Base-by-base conservation (phyloP, 176 grass and related monocot species). In the Olyra latifolia region DNA sequence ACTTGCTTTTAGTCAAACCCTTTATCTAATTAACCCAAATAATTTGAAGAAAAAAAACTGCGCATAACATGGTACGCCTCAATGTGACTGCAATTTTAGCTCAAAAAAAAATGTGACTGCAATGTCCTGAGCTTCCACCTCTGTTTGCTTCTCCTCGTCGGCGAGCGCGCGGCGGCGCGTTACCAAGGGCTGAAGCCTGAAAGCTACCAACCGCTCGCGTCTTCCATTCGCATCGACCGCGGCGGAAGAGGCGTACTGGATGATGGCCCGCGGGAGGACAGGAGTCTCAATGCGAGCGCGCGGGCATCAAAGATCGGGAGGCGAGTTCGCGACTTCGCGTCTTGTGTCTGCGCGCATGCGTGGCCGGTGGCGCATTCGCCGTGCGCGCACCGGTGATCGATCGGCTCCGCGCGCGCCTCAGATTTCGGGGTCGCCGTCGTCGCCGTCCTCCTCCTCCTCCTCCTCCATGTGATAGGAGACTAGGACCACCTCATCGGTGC, bases 401-500 rank as follows among this genome's bases (percentile, higher is more conserved):
- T n/a, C n/a, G n/a, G n/a, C n/a, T n/a, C n/a, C n/a, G n/a, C 32
- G 61, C 15, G 80, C 16, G 47, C 24, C 53, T 30, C 63, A 62
- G 19, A 59, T 53, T 70, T 54, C 23, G 53, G 27, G 48, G 25
- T 61, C 16, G 0, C 5, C 32, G 32, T 35, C 32, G 32, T 35
- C 32, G 32, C 1, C 5, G 4, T 35, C 32, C 32, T 35, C 32
- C 32, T 35, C 32, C 32, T 35, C 32, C 32, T 35, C 32, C 32
- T 35, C 19, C 75, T 66, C 80, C 80, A 72, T 84, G 86, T 68
- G 65, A 56, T 10, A 7, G 49, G 32, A 35, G 32, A 0, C 19
- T 39, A 75, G 82, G 87, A 77, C 87, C 87, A 89, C 64, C 7
- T 82, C 87, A 80, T 89, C 71, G 77, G 71, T 20, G 72, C 14